A percentile compares a stretch with the other conserved stretches of the same genome.
phyloP scores from a whole-genome alignment of 306 rosid genomes.

The Rubus idaeus region DNA sequence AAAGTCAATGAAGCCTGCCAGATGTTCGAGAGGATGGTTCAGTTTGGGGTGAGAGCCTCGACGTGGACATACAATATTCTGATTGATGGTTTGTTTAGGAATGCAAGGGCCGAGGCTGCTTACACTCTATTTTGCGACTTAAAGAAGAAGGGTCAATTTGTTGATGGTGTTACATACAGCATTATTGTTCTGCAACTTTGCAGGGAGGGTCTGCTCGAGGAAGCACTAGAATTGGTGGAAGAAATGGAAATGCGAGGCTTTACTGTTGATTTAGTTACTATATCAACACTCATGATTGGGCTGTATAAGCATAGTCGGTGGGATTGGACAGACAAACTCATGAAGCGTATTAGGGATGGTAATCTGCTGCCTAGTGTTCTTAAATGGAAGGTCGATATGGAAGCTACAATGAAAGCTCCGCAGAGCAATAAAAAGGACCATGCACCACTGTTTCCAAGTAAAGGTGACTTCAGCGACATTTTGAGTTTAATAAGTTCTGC shows the following conservation, averaged over 20 bases:
- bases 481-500: constrained; percentile 44
- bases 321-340: constrained; percentile 82
- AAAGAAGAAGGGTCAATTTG: constrained; percentile 82
- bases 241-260: constrained; percentile 94
- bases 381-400: constrained; percentile 77
- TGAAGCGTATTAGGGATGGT: constrained; percentile 81
- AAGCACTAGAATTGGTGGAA: constrained; percentile 67
- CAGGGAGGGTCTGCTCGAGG: constrained; percentile 72
- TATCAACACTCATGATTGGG: constrained; percentile 66
- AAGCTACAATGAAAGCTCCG: constrained; percentile 60
- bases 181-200: constrained; percentile 72
- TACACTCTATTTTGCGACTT: constrained; percentile 76
- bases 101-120: constrained; percentile 83
- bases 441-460: constrained; percentile 57
- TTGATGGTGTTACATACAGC: constrained; percentile 79
- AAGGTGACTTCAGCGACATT: constrained; percentile 58
- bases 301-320: constrained; percentile 64
- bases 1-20: constrained; percentile 69
- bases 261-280: constrained; percentile 69
- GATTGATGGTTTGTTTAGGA: constrained; percentile 73
- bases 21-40: constrained; percentile 82
- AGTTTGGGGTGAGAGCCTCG: constrained; percentile 67
- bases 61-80: constrained; percentile 74
- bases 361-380: constrained; percentile 64
- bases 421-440: constrained; percentile 58